Evolutionary conservation across 208 protist genomes (phyloP), one percentile per base, ranked within the genome.

Genomic region (Tetramitus jugosus): DNA sequence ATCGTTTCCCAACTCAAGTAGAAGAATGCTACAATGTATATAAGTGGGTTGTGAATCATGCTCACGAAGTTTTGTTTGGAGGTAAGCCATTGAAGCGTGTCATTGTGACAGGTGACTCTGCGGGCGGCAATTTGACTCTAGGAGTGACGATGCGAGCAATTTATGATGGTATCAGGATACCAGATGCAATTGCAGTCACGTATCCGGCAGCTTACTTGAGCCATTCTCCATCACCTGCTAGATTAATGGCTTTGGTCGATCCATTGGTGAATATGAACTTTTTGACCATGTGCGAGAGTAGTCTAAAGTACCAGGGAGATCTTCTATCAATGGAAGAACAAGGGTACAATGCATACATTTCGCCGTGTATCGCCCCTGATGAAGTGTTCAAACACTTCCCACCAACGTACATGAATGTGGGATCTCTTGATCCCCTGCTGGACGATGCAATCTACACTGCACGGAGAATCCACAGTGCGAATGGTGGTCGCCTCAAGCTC

Each of bases 21-120:
- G 77, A 82, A 40, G 79, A 82, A 67, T 82, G 79, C 35, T 82
- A 72, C 29, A 3, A 33, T 40, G 77, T 53, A 13, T 82, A 82
- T 49, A 8, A 40, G 13, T 82, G 79, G 79, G 2, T 52, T 14
- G 33, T 81, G 35, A 7, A 14, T 20, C 53, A 80, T 62, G 40
- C 40, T 26, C 33, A 72, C 10, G 46, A 46, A 26, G 13, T 71
- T 1, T 74, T 74, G 29, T 17, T 17, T 17, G 14, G 13, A 17
- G 61, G 35, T 37, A 14, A 37, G 29, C 62, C 60, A 46, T n/a
- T 60, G 17, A 39, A 77, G 13, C 4, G 56, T 10, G 35, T 82
- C n/a, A 37, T 81, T 31, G 10, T 82, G 14, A n/a, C 61, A 26
- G 80, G 80, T 31, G 80, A 82, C 52, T 74, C 46, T 6, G 80